Conservation (phyloP, 768 basidiomycete species). For the Lactifluus hygrophoroides region DNA sequence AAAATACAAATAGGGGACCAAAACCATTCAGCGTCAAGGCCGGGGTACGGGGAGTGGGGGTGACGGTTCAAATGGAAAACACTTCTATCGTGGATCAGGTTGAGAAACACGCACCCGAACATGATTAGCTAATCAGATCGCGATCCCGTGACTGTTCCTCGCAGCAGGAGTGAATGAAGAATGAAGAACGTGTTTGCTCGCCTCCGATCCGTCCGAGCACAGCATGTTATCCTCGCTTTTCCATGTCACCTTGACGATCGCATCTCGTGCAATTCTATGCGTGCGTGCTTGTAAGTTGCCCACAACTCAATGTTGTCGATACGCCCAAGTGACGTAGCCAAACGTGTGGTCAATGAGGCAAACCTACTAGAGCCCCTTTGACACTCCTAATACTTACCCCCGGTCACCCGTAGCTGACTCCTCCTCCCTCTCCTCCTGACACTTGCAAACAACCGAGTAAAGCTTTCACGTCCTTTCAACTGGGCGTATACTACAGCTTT, state of each 20-base stretch:
- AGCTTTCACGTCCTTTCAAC: no score
- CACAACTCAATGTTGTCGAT: neutral
- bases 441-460: no score
- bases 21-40: neutral
- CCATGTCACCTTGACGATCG: constrained; percentile 11
- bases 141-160: constrained; percentile 13
- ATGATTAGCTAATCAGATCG: constrained; percentile 13
- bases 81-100: neutral
- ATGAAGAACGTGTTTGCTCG: constrained; percentile 2
- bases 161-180: neutral
- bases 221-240: constrained; percentile 12
- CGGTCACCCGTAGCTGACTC: no score
- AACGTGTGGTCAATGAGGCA: constrained; percentile 8
- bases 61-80: neutral
- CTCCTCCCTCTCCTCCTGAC: no score
- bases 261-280: neutral
- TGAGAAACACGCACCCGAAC: constrained; percentile 5
- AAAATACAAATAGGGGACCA: constrained; percentile 3
- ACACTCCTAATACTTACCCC: neutral
- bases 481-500: no score
- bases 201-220: constrained; percentile 12
- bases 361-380: neutral
- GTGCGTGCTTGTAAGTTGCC: neutral
- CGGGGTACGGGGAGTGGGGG: neutral
- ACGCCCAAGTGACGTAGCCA: constrained; percentile 8